These are phyloP conservation scores for Ceriops tagal DNA, from an alignment of 345 rosid species.

Conservation along the genomic window DNA sequence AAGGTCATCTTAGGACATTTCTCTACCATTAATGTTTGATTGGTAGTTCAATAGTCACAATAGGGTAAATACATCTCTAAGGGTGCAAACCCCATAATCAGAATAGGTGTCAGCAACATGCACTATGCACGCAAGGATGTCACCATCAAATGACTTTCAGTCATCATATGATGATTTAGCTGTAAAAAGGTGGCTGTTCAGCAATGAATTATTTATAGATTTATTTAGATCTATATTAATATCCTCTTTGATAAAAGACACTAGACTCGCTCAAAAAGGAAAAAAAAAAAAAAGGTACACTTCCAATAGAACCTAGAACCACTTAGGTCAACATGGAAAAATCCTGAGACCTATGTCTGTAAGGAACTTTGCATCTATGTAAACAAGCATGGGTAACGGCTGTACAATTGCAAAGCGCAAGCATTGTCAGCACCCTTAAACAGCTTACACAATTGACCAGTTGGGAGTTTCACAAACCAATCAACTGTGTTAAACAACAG, in stretches of 20 bases:
- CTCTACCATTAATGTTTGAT: background rate
- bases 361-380: background rate
- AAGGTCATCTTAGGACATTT: no score
- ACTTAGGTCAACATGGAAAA: background rate
- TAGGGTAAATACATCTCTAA: background rate
- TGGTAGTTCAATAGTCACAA: background rate
- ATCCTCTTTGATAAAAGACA: no score
- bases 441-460: background rate
- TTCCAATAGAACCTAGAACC: no score
- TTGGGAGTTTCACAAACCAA: background rate
- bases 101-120: no score
- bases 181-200: background rate
- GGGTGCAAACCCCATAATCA: background rate
- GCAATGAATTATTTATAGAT: background rate
- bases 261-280: no score
- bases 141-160: no score
- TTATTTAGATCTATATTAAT: background rate
- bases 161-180: no score
- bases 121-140: no score
- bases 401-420: background rate
- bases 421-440: slow-evolving; percentile 1
- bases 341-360: background rate
- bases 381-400: background rate
- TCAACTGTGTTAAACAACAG: background rate
- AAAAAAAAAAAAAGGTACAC: no score